A percentile compares a stretch with the other conserved stretches of the same genome.
Evolutionary conservation across 768 basidiomycete species (phyloP).

Genomic region (Lactifluus pinguis): DNA sequence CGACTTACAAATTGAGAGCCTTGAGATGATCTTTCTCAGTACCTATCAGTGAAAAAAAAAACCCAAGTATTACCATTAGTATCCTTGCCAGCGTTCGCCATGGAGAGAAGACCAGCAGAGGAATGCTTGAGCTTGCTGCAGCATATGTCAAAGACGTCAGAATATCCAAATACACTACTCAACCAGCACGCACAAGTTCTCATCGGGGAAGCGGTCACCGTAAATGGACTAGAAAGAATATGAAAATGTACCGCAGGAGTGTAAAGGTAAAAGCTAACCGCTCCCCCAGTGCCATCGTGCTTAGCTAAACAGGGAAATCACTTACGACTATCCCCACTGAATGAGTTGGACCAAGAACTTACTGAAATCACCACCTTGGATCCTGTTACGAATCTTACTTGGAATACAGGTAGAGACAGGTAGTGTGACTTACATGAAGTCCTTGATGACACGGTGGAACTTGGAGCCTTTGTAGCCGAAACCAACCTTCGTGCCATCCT

Average conservation of each 20-base stretch:
- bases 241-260: not conserved
- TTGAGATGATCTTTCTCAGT: conserved; percentile 23
- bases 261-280: conserved; percentile 37
- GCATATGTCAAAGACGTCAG: not conserved
- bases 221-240: conserved; percentile 62
- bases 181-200: conserved; percentile 70
- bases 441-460: conserved; percentile 94
- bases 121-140: conserved; percentile 91
- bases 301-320: conserved; percentile 38
- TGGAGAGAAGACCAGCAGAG: conserved; percentile 77
- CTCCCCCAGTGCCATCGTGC: conserved; percentile 87
- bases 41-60: conserved; percentile 1
- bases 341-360: conserved; percentile 27
- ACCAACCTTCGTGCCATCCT: conserved; percentile 58
- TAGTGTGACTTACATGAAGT: conserved; percentile 59
- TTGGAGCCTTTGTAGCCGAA: conserved; percentile 92
- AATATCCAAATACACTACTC: not conserved
- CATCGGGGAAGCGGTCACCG: conserved; percentile 84
- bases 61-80: conserved; percentile 61
- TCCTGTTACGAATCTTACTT: conserved; percentile 38
- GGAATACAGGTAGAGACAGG: conserved; percentile 18
- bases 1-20: conserved; percentile 84
- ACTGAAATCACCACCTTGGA: conserved; percentile 99
- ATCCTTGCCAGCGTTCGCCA: conserved; percentile 91
- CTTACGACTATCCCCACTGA: conserved; percentile 9